Base-by-base conservation (phyloP, 768 basidiomycete genomes). In the Cytidiella melzeri region DNA sequence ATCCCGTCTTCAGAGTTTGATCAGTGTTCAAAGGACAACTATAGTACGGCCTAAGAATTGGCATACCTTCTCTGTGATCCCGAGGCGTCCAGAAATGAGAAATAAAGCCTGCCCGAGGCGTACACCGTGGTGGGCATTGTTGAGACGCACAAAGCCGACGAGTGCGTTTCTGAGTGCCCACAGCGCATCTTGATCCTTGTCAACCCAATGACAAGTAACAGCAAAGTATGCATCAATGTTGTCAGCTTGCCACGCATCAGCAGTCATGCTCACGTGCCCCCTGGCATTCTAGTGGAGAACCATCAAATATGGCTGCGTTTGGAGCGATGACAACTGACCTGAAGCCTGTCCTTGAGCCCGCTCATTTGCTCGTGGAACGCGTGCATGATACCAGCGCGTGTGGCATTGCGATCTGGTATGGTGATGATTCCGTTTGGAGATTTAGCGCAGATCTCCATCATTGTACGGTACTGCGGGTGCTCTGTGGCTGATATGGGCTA, bases 171-270 rank as follows among this genome's bases (percentile, higher is more conserved):
- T 41, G 7, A 65, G 36, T 23, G 57, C 47, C 68, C 67, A 72
- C 6, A 56, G 40, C 0, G 52, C 30, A 15, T 7, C n/a, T 34
- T 51, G 6, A 0, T 15, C 42, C 52, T 70, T 66, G 26, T 71
- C 66, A 38, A 71, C 67, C 69, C 71, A 73, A 44, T 70, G 67
- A 0, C 61, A 67, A 0, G 66, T 73, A 4, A 69, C n/a, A n/a
- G n/a, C n/a, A n/a, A n/a, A n/a, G n/a, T n/a, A n/a, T n/a, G n/a
- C n/a, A n/a, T n/a, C n/a, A n/a, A n/a, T n/a, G n/a, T n/a, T 72
- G 11, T 38, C 45, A 2, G 71, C 71, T 41, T 69, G 69, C 72
- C 71, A 73, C 15, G 60, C 68, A 54, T 74, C 66, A 54, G 68
- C 68, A 4, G 69, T 73, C 5, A 67, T 19, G 36, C 56, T 66